Percentiles rank a stretch among this genome's conserved stretches.
Evolutionary conservation across 2,329 filamentous ascomycete species (phyloP).

Genomic region (Fusarium protoensiforme): DNA sequence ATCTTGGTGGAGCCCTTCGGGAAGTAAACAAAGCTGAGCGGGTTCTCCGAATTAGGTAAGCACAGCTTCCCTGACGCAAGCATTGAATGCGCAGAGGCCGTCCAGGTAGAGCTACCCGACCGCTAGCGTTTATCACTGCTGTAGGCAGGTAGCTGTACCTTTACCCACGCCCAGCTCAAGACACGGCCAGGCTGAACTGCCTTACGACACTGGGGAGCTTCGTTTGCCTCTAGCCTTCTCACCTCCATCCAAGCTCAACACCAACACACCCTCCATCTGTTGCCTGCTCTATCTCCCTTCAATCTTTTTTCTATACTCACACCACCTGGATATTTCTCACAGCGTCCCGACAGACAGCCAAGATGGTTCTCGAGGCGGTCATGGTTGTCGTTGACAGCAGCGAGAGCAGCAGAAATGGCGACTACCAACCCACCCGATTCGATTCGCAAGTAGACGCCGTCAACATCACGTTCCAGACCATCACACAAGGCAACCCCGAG

Average conservation of each 20-base stretch:
- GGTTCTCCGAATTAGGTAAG: constrained; percentile 40
- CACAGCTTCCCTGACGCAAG: constrained; percentile 37
- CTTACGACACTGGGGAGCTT: constrained; percentile 53
- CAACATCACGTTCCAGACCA: constrained; percentile 93
- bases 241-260: constrained; percentile 38
- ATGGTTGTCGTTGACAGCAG: constrained; percentile 99
- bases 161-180: constrained; percentile 27
- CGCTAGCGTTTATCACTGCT: neutral
- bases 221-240: constrained; percentile 42
- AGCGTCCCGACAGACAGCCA: constrained; percentile 57
- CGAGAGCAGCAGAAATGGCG: constrained; percentile 97
- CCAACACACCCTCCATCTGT: constrained; percentile 16
- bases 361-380: constrained; percentile 98
- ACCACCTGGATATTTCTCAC: constrained; percentile 1
- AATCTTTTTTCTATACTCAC: constrained; percentile 4
- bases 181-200: constrained; percentile 57
- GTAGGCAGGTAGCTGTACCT: constrained; percentile 38
- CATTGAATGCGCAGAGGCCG: constrained; percentile 7
- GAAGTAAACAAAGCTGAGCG: constrained; percentile 45
- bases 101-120: constrained; percentile 34
- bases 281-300: neutral
- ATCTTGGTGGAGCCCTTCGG: constrained; percentile 32
- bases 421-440: constrained; percentile 90
- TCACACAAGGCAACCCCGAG: constrained; percentile 95
- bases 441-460: constrained; percentile 96